Conservation (phyloP, 2,329 filamentous ascomycete species). For the Aspergillus novofumigatus region DNA sequence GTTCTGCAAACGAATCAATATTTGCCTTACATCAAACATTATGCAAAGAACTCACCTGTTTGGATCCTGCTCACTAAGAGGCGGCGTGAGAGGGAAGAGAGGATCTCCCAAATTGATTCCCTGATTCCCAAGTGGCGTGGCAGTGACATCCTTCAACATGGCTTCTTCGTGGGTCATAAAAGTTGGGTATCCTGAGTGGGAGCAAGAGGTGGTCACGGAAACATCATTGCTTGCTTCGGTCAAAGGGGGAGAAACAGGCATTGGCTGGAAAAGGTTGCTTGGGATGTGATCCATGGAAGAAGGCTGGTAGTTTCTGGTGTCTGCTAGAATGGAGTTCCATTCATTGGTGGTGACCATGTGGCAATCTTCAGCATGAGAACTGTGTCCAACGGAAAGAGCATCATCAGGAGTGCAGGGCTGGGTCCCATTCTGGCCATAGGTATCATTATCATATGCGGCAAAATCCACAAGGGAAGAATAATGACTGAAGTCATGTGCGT, state of each 20-base stretch:
- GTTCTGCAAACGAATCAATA: conserved; percentile 25
- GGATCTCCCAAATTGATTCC: conserved; percentile 37
- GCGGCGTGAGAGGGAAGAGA: conserved; percentile 36
- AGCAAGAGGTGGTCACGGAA: conserved; percentile 38
- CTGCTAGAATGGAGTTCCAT: conserved; percentile 36
- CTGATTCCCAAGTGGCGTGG: conserved; percentile 31
- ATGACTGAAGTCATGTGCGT: conserved; percentile 35
- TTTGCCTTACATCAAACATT: neutral
- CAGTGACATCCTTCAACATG: conserved; percentile 33
- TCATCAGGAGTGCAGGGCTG: conserved; percentile 35
- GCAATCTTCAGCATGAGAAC: conserved; percentile 35
- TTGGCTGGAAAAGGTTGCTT: conserved; percentile 33
- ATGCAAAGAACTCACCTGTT: conserved; percentile 33
- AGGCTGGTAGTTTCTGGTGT: conserved; percentile 30
- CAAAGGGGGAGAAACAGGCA: conserved; percentile 40
- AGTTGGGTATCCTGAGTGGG: conserved; percentile 35
- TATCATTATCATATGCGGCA: conserved; percentile 39
- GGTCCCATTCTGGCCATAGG: conserved; percentile 27
- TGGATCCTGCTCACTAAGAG: conserved; percentile 38
- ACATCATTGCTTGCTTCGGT: conserved; percentile 41
- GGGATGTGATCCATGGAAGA: conserved; percentile 33
- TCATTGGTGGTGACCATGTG: conserved; percentile 29
- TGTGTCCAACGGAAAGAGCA: conserved; percentile 34
- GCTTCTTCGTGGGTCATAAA: conserved; percentile 37
- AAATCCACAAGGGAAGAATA: conserved; percentile 39